Evolutionary conservation across 768 basidiomycete genomes (phyloP), one percentile per base, ranked within the genome.

Genomic region (Postia placenta): DNA sequence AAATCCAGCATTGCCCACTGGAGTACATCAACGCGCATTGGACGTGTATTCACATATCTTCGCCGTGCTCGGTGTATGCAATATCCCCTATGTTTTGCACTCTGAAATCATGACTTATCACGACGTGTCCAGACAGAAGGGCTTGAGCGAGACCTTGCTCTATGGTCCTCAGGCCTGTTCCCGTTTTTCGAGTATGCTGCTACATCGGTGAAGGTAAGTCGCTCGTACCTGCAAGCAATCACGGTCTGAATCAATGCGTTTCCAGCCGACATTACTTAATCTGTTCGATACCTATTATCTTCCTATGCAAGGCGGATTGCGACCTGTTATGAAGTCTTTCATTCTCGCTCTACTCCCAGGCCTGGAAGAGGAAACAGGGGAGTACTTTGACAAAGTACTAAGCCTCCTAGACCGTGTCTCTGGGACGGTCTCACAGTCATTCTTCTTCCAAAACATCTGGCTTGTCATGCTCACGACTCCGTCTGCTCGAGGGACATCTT

Each of bases 161-260:
- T 97, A 17, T 99, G 96, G 96, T 92, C 92, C 0, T 85, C 92
- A 3, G 96, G 96, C 5, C 68, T 99, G 4, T 97, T 99, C 64
- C 96, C 96, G 0, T 98, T 98, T 79, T 97, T 98, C 60, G 92
- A 97, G 69, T 98, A 92, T 66, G 92, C 96, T 9, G 87, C 95
- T n/a, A 98, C 94, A n/a, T 93, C 93, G 17, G 93, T 97, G 50
- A 92, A 92, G 77, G 92, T 88, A 55, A 44, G 69, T 50, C 38
- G 33, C n/a, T 26, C n/a, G 24, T 41, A 33, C n/a, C 17, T 12
- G 11, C 26, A 37, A 17, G 24, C 48, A 42, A 33, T n/a, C n/a
- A n/a, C n/a, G n/a, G n/a, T n/a, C n/a, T n/a, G n/a, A 53, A 19
- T 46, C 12, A 45, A 14, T 20, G 26, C 39, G 12, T 9, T 14